These are phyloP conservation scores for Glycine soja DNA, from an alignment of 306 rosid genomes.

Conservation along the genomic window DNA sequence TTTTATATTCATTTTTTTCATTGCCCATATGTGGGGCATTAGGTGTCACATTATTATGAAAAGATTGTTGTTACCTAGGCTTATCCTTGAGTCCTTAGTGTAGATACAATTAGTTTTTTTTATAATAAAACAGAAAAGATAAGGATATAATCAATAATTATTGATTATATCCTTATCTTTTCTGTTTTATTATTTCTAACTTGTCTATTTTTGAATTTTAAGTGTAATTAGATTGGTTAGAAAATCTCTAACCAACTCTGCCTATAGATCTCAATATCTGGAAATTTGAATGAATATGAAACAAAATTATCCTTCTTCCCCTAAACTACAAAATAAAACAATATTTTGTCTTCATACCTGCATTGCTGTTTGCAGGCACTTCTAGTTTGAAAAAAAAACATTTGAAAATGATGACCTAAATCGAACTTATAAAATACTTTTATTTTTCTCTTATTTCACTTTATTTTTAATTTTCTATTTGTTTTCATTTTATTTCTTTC, in stretches of 20 bases:
- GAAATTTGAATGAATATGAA: slow-evolving; percentile 7
- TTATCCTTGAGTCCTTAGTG: not conserved
- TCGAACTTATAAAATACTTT: not conserved
- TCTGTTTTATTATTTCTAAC: not conserved
- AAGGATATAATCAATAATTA: too few relatives aligned
- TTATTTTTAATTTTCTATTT: too few relatives aligned
- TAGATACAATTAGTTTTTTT: not conserved
- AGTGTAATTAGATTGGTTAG: not conserved
- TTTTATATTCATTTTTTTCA: too few relatives aligned
- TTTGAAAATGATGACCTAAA: too few relatives aligned
- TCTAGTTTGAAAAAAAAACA: not conserved
- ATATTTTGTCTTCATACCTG: too few relatives aligned
- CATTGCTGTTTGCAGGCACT: not conserved
- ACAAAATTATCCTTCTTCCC: not conserved
- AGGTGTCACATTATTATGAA: not conserved
- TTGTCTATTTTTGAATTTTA: not conserved
- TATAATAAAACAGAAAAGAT: too few relatives aligned
- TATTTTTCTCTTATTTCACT: too few relatives aligned
- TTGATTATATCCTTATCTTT: not conserved
- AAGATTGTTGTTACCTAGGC: too few relatives aligned
- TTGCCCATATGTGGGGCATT: not conserved
- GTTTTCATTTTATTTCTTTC: too few relatives aligned
- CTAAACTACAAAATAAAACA: not conserved
- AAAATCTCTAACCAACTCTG: not conserved
- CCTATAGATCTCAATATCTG: not conserved